Evolutionary conservation across 768 basidiomycete genomes (phyloP).

Genomic region (Hortiboletus flavorubellus): DNA sequence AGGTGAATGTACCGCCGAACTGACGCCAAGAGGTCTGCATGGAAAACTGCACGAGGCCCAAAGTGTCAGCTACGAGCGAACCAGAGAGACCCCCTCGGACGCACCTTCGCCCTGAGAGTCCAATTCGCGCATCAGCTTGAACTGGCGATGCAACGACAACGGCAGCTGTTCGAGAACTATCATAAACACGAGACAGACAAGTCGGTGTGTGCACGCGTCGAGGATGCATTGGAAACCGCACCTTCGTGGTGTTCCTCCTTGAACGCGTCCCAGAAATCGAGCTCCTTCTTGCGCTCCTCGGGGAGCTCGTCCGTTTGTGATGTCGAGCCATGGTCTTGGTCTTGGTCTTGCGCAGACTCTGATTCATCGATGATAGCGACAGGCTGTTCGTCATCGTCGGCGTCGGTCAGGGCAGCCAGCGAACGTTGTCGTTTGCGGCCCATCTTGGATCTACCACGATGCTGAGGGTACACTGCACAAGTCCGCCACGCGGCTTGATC

Average conservation of each 20-base stretch:
- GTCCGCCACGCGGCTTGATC: constrained; percentile 5
- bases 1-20: constrained; percentile 47
- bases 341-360: constrained; percentile 6
- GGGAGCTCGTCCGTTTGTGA: constrained; percentile 7
- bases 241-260: constrained; percentile 81
- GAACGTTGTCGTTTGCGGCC: constrained; percentile 48
- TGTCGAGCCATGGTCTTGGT: not conserved
- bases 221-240: constrained; percentile 24
- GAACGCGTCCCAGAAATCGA: constrained; percentile 69
- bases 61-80: constrained; percentile 1
- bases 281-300: constrained; percentile 47
- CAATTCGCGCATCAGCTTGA: constrained; percentile 66
- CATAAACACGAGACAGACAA: not conserved
- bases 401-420: constrained; percentile 33
- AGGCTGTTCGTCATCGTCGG: constrained; percentile 28
- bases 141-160: constrained; percentile 67
- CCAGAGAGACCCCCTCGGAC: not conserved
- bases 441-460: constrained; percentile 7
- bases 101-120: constrained; percentile 65
- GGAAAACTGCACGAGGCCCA: constrained; percentile 33
- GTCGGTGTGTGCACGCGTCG: not conserved
- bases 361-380: constrained; percentile 8
- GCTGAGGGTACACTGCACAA: constrained; percentile 9
- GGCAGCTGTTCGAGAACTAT: constrained; percentile 79
- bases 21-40: constrained; percentile 39